Conservation (phyloP, 495 filamentous ascomycete genomes). For the Talaromyces ruber region DNA sequence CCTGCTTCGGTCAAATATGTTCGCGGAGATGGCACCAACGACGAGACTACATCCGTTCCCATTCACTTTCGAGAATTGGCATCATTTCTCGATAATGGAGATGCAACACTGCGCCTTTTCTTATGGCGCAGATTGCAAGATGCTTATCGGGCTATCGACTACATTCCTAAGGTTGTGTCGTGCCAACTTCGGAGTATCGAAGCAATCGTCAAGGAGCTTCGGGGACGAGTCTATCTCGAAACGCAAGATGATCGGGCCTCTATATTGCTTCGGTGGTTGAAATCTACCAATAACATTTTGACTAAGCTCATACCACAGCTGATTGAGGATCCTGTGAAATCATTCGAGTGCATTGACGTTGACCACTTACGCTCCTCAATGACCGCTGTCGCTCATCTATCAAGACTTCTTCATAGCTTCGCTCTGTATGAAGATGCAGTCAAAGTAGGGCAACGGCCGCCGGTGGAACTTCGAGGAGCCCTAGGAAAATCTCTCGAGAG, state of each 20-base stretch:
- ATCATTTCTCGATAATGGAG: constrained; percentile 72
- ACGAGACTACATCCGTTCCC: constrained; percentile 11
- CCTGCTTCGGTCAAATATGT: constrained; percentile 46
- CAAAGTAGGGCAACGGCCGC: constrained; percentile 55
- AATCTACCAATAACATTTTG: constrained; percentile 66
- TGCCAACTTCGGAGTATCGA: constrained; percentile 81
- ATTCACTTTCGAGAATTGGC: constrained; percentile 60
- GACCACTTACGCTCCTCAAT: constrained; percentile 63
- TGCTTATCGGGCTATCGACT: constrained; percentile 76
- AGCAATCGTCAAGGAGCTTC: constrained; percentile 66
- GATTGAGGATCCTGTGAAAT: constrained; percentile 53
- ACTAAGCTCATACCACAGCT: constrained; percentile 54
- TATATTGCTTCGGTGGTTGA: constrained; percentile 64
- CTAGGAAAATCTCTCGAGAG: constrained; percentile 38
- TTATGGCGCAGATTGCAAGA: constrained; percentile 82
- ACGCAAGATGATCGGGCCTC: constrained; percentile 54
- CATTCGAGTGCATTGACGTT: constrained; percentile 78
- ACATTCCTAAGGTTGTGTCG: constrained; percentile 75
- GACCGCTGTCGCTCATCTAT: constrained; percentile 55
- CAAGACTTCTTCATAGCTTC: constrained; percentile 66
- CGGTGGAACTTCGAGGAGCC: constrained; percentile 28
- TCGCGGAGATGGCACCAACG: constrained; percentile 10
- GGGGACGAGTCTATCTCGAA: constrained; percentile 51
- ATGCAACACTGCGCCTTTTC: constrained; percentile 71
- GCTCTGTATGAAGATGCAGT: constrained; percentile 76